phyloP scores from a whole-genome alignment of 371 early-diverging fungal genomes.

The Batkoa obscura region DNA sequence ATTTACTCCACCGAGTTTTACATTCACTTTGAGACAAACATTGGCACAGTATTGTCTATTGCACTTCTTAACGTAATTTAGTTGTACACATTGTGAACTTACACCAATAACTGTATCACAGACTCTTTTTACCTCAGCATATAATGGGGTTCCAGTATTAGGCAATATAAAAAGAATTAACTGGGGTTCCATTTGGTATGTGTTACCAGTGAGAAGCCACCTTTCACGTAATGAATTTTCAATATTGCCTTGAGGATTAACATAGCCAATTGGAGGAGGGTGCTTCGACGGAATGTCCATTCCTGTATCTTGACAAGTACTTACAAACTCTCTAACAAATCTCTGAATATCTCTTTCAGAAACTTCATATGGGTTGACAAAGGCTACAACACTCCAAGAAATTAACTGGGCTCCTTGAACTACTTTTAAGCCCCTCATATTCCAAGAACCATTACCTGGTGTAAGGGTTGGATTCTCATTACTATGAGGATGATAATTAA shows the following conservation, averaged over 20 bases:
- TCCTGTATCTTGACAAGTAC: slow-evolving; percentile 32
- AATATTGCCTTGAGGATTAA: slow-evolving; percentile 43
- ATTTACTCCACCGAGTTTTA: slow-evolving; percentile 73
- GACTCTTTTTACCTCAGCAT: slow-evolving; percentile 87
- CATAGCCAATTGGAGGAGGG: slow-evolving; percentile 45
- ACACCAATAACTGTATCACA: slow-evolving; percentile 81
- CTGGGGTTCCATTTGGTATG: slow-evolving; percentile 53
- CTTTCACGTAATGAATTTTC: slow-evolving; percentile 46
- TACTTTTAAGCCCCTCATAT: slow-evolving; percentile 69
- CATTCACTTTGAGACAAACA: slow-evolving; percentile 71
- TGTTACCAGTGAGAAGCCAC: slow-evolving; percentile 44
- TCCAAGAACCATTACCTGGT: slow-evolving; percentile 80
- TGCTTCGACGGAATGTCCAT: slow-evolving; percentile 29
- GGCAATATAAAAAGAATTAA: slow-evolving; percentile 65
- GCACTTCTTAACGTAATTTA: slow-evolving; percentile 40
- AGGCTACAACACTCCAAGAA: slow-evolving; percentile 68
- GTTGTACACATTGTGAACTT: slow-evolving; percentile 81
- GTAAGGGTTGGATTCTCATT: slow-evolving; percentile 35
- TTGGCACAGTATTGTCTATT: slow-evolving; percentile 54
- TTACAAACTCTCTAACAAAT: slow-evolving; percentile 29
- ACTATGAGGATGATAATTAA: slow-evolving; percentile 35
- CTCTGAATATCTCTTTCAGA: slow-evolving; percentile 15
- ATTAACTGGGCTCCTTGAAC: slow-evolving; percentile 49
- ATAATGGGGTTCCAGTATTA: slow-evolving; percentile 65
- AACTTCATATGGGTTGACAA: slow-evolving; percentile 17